phyloP scores from a whole-genome alignment of 805 yeast species.

The Myxozyma udenii region DNA sequence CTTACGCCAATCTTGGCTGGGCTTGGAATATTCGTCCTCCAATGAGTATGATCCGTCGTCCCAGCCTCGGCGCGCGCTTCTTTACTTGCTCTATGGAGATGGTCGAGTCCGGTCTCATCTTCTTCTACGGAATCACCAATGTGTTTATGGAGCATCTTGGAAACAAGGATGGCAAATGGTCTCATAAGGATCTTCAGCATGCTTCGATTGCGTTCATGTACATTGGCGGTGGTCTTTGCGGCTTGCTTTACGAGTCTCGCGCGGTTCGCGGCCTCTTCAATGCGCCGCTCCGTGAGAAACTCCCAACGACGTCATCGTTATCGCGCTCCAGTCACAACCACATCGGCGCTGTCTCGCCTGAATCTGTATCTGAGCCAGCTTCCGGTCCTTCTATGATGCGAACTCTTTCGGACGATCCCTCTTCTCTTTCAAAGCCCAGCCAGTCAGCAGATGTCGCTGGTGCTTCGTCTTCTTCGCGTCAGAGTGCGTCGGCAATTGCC shows the following conservation, averaged over 20 bases:
- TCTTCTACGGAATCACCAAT: constrained; percentile 86
- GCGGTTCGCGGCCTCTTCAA: constrained; percentile 34
- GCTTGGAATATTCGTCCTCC: constrained; percentile 69
- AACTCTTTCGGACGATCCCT: not conserved
- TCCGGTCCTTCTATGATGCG: not conserved
- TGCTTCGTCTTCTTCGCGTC: not conserved
- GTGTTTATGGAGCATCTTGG: constrained; percentile 87
- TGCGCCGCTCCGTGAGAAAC: constrained; percentile 7
- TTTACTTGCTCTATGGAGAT: constrained; percentile 70
- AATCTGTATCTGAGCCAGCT: too few relatives aligned
- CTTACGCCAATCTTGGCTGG: constrained; percentile 71
- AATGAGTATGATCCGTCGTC: constrained; percentile 13
- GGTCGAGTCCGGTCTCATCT: constrained; percentile 72
- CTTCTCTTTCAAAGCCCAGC: not conserved
- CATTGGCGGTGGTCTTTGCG: constrained; percentile 90
- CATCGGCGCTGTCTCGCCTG: constrained; percentile 1
- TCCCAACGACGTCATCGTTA: constrained; percentile 2
- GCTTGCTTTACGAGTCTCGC: constrained; percentile 70
- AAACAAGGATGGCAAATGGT: constrained; percentile 75
- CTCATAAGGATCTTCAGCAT: constrained; percentile 86
- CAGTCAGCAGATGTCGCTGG: not conserved
- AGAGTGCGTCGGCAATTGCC: not conserved
- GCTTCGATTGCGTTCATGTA: constrained; percentile 87
- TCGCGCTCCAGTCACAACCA: constrained; percentile 7
- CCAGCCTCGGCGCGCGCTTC: constrained; percentile 41